These are phyloP conservation scores for Gracilariopsis chorda DNA, from an alignment of 23 red algal genomes.

Conservation along the genomic window DNA sequence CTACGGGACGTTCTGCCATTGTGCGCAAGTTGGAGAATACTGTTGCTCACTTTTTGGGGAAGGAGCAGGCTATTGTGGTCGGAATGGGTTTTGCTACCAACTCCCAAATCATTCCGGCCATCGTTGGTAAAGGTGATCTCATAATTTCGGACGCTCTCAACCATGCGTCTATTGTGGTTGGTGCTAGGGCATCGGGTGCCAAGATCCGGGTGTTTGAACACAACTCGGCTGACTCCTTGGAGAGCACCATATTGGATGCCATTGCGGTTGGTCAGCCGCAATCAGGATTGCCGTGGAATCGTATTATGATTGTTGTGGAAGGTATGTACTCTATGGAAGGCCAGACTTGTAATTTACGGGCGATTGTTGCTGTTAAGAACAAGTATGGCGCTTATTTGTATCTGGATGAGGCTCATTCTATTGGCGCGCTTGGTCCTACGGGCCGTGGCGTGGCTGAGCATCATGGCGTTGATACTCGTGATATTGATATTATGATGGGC, in stretches of 20 bases:
- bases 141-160: slow-evolving; percentile 94
- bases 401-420: slow-evolving; percentile 98
- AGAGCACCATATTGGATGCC: slow-evolving; percentile 59
- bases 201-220: slow-evolving; percentile 90
- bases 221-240: slow-evolving; percentile 76
- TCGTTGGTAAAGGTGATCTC: slow-evolving; percentile 88
- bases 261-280: slow-evolving; percentile 87
- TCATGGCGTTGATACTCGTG: slow-evolving; percentile 66
- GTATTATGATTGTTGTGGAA: slow-evolving; percentile 94
- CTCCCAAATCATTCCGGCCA: slow-evolving; percentile 79
- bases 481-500: slow-evolving; percentile 99
- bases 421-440: slow-evolving; percentile 88
- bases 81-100: slow-evolving; percentile 99
- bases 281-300: slow-evolving; percentile 77
- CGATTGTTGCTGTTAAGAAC: slow-evolving; percentile 90
- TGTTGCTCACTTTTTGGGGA: slow-evolving; percentile 86
- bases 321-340: slow-evolving; percentile 99
- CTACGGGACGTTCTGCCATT: slow-evolving; percentile 54
- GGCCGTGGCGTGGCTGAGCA: slow-evolving; percentile 94
- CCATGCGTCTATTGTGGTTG: slow-evolving; percentile 93
- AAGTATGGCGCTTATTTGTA: slow-evolving; percentile 96
- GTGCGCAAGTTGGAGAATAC: slow-evolving; percentile 81
- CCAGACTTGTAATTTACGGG: slow-evolving; percentile 65
- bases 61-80: slow-evolving; percentile 83
- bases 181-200: slow-evolving; percentile 84